Percentiles rank a stretch among this genome's conserved stretches.
Evolutionary conservation across 345 rosid species (phyloP).

Genomic region (Gossypioides kirkii): DNA sequence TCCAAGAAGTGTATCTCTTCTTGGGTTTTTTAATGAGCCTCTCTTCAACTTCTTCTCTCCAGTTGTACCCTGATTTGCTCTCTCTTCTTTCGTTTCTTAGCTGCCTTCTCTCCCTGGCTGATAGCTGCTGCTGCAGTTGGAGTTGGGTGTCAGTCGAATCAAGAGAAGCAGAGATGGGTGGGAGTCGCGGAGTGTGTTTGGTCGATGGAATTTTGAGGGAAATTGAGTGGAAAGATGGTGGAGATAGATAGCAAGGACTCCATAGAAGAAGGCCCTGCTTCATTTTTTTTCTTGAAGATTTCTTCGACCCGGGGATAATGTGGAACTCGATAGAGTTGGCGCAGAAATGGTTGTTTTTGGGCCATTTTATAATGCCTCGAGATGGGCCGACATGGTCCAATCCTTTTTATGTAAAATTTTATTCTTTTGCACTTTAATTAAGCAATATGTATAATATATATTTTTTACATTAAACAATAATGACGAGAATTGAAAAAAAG

Average conservation of each 20-base stretch:
- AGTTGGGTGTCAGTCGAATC: slow-evolving; percentile 28
- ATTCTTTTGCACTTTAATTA: too few species aligned
- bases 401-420: background rate
- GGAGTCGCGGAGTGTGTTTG: slow-evolving; percentile 6
- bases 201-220: slow-evolving; percentile 17
- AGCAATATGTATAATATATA: too few species aligned
- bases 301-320: background rate
- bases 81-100: slow-evolving; percentile 74
- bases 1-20: slow-evolving; percentile 45
- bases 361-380: background rate
- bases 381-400: background rate
- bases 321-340: background rate
- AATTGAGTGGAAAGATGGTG: slow-evolving; percentile 24
- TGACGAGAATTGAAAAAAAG: too few species aligned
- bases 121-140: slow-evolving; percentile 38
- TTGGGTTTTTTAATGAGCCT: slow-evolving; percentile 67
- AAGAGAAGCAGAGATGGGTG: slow-evolving; percentile 37
- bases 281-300: slow-evolving; percentile 25
- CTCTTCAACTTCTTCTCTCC: slow-evolving; percentile 87
- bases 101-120: slow-evolving; percentile 83
- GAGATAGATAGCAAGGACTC: slow-evolving; percentile 41
- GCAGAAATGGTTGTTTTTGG: background rate
- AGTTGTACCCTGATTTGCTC: slow-evolving; percentile 50
- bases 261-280: slow-evolving; percentile 64
- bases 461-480: too few species aligned